Evolutionary conservation across 371 early-diverging fungal genomes (phyloP).

Genomic region (Apophysomyces variabilis): DNA sequence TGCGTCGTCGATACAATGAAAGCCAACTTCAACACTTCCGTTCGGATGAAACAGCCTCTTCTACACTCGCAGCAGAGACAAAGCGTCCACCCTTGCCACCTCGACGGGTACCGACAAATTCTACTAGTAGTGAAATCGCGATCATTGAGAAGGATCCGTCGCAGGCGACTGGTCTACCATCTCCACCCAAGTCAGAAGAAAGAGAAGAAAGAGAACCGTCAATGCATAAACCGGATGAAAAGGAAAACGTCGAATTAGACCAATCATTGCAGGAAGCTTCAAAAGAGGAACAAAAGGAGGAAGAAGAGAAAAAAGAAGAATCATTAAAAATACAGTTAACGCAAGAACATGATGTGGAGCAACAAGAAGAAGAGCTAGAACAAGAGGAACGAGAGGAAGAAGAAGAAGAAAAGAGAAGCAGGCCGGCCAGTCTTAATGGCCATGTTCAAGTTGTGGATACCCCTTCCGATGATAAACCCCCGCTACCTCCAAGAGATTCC

Average conservation of each 20-base stretch:
- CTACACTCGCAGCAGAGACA: neutral
- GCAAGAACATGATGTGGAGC: neutral
- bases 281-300: neutral
- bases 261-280: neutral
- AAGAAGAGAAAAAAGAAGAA: neutral
- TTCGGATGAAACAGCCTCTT: neutral
- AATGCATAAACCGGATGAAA: too few species aligned
- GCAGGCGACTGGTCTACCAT: neutral
- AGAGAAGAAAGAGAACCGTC: neutral
- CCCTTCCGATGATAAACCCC: neutral
- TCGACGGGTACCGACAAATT: neutral
- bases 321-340: neutral
- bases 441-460: too few species aligned
- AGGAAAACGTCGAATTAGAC: too few species aligned
- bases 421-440: too few species aligned
- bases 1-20: constrained; percentile 3
- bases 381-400: too few species aligned
- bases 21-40: neutral
- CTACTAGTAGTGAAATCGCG: too few species aligned
- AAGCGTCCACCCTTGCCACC: neutral
- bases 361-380: neutral
- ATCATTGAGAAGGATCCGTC: neutral
- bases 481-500: neutral
- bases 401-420: too few species aligned
- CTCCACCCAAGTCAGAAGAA: neutral